phyloP scores from a whole-genome alignment of 768 basidiomycete species.

The Kwoniella heveanensis region DNA sequence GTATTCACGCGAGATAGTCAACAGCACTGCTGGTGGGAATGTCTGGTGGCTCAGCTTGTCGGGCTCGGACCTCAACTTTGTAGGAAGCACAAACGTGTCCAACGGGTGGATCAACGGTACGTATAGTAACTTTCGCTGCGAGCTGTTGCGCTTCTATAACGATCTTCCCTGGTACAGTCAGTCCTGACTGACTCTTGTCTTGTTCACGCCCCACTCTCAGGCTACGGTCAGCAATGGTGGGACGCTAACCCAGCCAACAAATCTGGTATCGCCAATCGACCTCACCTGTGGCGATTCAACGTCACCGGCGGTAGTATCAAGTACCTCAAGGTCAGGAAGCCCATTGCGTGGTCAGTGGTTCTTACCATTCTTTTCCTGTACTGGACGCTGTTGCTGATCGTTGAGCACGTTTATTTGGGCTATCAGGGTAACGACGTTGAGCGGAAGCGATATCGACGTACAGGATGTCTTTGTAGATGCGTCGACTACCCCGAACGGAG shows the following conservation, averaged over 20 bases:
- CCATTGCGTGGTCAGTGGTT: slow-evolving; percentile 61
- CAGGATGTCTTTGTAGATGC: slow-evolving; percentile 40
- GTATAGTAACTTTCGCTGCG: slow-evolving; percentile 3
- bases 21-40: slow-evolving; percentile 30
- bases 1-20: slow-evolving; percentile 21
- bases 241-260: slow-evolving; percentile 57
- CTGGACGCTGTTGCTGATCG: too few relatives aligned
- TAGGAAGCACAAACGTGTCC: slow-evolving; percentile 58
- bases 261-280: slow-evolving; percentile 56
- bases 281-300: slow-evolving; percentile 62
- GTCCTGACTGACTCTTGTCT: too few relatives aligned
- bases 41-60: slow-evolving; percentile 61
- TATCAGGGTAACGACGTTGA: slow-evolving; percentile 50
- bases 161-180: too few relatives aligned
- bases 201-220: slow-evolving; percentile 5
- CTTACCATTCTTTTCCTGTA: too few relatives aligned
- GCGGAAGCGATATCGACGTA: slow-evolving; percentile 44
- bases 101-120: slow-evolving; percentile 59
- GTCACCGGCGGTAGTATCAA: slow-evolving; percentile 58
- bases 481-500: slow-evolving; percentile 19
- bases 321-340: slow-evolving; percentile 60
- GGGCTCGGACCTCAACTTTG: slow-evolving; percentile 58
- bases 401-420: too few relatives aligned
- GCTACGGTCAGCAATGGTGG: slow-evolving; percentile 63
- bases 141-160: too few relatives aligned